phyloP scores from a whole-genome alignment of 139 green algal genomes.

The Chlorella sp. region DNA sequence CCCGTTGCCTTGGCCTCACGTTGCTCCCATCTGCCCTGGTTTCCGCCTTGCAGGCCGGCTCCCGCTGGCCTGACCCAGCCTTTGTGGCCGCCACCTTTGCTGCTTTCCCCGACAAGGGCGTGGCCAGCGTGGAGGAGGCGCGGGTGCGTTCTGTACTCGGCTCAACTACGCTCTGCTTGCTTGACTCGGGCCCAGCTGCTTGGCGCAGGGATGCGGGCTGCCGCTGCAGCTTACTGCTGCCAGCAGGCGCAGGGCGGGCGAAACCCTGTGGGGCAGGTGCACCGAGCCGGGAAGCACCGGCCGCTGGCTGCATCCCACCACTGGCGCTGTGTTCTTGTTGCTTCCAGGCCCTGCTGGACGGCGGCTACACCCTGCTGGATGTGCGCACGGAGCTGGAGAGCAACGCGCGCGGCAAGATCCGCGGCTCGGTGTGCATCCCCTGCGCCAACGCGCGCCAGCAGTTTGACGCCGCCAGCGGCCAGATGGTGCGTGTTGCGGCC shows the following conservation, averaged over 20 bases:
- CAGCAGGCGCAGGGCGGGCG: no score
- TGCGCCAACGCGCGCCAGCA: constrained; percentile 12
- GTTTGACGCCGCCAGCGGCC: not conserved
- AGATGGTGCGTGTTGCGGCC: not conserved
- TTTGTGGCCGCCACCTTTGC: not conserved
- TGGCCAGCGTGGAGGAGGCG: not conserved
- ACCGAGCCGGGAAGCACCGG: no score
- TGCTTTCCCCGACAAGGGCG: constrained; percentile 4
- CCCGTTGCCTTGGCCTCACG: no score
- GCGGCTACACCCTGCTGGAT: not conserved
- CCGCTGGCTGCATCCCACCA: no score
- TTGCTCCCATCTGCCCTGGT: no score
- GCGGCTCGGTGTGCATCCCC: not conserved
- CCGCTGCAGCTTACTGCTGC: no score
- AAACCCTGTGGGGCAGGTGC: no score
- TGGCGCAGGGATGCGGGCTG: no score
- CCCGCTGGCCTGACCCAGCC: constrained; percentile 13
- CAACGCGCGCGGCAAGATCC: not conserved
- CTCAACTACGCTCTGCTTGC: no score
- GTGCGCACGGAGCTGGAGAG: constrained; percentile 22
- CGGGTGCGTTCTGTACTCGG: not conserved
- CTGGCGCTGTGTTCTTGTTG: no score
- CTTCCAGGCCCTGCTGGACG: constrained; percentile 7
- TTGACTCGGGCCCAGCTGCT: no score
- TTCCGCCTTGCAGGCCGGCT: no score